A percentile compares a stretch with the other conserved stretches of the same genome.
phyloP scores from a whole-genome alignment of 768 basidiomycete genomes.

The Lactarius tabidus region DNA sequence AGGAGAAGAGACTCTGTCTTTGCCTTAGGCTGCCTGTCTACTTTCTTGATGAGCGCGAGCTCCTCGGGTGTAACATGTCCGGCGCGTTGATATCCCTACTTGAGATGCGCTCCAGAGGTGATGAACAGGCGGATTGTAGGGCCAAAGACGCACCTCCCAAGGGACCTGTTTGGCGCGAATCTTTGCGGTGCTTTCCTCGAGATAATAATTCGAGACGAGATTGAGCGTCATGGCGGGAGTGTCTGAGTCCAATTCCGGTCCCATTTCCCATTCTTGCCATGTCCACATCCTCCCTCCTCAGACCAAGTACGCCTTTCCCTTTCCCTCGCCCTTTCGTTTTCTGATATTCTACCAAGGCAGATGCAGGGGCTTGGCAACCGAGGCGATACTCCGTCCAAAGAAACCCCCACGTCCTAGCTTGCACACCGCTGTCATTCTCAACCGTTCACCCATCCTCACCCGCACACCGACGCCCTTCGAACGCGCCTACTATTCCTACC shows the following conservation, averaged over 20 bases:
- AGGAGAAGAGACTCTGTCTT: constrained; percentile 74
- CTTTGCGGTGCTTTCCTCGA: constrained; percentile 85
- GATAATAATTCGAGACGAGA: constrained; percentile 75
- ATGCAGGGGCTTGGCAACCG: constrained; percentile 18
- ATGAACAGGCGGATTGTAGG: neutral
- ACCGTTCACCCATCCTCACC: constrained; percentile 73
- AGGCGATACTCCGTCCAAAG: constrained; percentile 15
- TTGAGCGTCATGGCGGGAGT: constrained; percentile 58
- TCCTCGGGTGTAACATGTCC: constrained; percentile 87
- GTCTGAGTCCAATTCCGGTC: constrained; percentile 5
- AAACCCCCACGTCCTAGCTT: constrained; percentile 32
- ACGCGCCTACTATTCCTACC: constrained; percentile 78
- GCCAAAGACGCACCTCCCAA: constrained; percentile 72
- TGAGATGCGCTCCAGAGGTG: neutral
- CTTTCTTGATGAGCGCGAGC: constrained; percentile 81
- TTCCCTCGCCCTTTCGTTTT: neutral
- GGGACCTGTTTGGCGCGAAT: constrained; percentile 88
- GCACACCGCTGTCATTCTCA: constrained; percentile 66
- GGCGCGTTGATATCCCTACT: constrained; percentile 91
- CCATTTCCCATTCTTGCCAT: neutral
- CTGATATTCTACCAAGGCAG: neutral
- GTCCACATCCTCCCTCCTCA: constrained; percentile 5
- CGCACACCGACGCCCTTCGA: constrained; percentile 72
- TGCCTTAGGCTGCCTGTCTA: constrained; percentile 73
- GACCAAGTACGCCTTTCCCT: neutral